These are phyloP conservation scores for Datura wrightii DNA, from an alignment of 257 asterid genomes.

Conservation along the genomic window DNA sequence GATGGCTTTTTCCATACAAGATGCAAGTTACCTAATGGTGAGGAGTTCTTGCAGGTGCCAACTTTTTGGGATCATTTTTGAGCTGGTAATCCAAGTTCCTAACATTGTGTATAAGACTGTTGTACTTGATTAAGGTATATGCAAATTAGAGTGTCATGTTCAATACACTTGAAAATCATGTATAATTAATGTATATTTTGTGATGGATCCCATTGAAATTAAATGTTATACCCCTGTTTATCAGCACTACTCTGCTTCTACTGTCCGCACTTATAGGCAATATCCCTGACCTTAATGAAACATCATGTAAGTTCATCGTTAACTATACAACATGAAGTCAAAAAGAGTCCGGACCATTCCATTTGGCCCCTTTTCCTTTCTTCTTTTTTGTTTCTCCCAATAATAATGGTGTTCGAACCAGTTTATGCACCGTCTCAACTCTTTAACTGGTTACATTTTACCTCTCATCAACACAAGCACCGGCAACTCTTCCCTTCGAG, in stretches of 20 bases:
- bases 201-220: background rate
- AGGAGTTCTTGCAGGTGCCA: slow-evolving; percentile 23
- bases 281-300: background rate
- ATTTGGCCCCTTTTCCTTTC: background rate
- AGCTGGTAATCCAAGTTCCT: background rate
- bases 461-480: background rate
- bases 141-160: background rate
- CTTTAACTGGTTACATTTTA: background rate
- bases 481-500: background rate
- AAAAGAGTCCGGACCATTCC: background rate
- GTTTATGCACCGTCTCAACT: background rate
- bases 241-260: background rate
- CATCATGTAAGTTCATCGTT: background rate
- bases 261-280: background rate
- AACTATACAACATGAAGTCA: slow-evolving; percentile 18
- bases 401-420: background rate
- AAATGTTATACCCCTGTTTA: background rate
- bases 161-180: slow-evolving; percentile 17
- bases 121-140: background rate
- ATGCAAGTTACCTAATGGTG: background rate
- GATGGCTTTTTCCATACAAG: background rate
- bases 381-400: background rate
- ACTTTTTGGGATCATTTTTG: slow-evolving; percentile 1
- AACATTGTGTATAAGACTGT: slow-evolving; percentile 22
- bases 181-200: slow-evolving; percentile 18